phyloP scores from a whole-genome alignment of 371 early-diverging fungal genomes.

The Coemansia linderi region DNA sequence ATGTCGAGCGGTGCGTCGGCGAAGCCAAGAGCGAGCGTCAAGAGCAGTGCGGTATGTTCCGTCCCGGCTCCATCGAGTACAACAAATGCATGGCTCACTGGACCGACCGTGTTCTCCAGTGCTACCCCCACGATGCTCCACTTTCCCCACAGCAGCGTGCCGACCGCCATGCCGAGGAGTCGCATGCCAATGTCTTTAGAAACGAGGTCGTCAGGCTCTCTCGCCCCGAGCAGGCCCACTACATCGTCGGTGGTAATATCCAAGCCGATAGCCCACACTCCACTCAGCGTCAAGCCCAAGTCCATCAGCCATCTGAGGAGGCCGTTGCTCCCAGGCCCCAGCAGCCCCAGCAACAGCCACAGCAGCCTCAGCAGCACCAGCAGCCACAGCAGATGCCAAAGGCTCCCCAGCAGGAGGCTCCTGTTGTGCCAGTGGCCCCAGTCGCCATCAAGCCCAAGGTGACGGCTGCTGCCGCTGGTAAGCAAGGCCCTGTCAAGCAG shows the following conservation, averaged over 20 bases:
- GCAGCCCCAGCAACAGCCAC: not conserved
- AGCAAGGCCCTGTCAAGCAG: constrained; percentile 28
- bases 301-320: not conserved
- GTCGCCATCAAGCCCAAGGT: constrained; percentile 16
- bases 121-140: constrained; percentile 23
- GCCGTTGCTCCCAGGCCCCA: not conserved
- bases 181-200: constrained; percentile 20
- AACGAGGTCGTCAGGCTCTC: constrained; percentile 25
- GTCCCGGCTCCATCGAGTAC: constrained; percentile 43
- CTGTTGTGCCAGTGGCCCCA: not conserved
- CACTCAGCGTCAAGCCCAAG: constrained; percentile 12
- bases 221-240: constrained; percentile 19
- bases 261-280: not conserved
- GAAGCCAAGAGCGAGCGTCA: constrained; percentile 33
- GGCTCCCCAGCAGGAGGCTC: constrained; percentile 4
- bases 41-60: constrained; percentile 36
- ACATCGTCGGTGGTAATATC: constrained; percentile 22
- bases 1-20: constrained; percentile 24
- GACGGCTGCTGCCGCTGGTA: constrained; percentile 1
- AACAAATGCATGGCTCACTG: constrained; percentile 52
- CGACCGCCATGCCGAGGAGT: constrained; percentile 27
- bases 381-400: constrained; percentile 2
- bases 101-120: constrained; percentile 44
- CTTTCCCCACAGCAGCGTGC: constrained; percentile 35
- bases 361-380: not conserved